Evolutionary conservation across 2,329 filamentous ascomycete species (phyloP), one percentile per base, ranked within the genome.

Genomic region (Ceratocystis cacaofunesta): DNA sequence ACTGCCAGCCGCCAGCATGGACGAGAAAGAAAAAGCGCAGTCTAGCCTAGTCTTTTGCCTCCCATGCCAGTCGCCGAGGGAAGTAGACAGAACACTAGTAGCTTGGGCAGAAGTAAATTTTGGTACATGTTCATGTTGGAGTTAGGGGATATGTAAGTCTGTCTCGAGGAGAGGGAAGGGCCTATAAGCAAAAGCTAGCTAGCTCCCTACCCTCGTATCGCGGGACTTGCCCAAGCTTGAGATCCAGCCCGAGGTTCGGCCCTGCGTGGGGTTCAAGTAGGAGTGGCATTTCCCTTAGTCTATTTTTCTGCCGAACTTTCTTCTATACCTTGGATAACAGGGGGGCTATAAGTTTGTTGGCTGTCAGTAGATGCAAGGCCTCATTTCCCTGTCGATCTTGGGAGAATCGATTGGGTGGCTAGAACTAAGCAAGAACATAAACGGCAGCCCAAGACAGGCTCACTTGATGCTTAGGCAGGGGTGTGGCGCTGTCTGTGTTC

Each of bases 301-400:
- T 57, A 10, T 17, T 57, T 57, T 57, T 30, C 50, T 57, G 52
- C 12, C 17, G 15, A 32, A 32, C 28, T 32, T 57, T 57, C 8
- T 22, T 57, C 22, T 15, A 57, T 15, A 8, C 8, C 19, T 52
- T 52, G 25, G 52, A 57, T 8, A 19, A 57, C 48, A 52, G 48
- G 48, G 22, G 32, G 52, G 28, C 7, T 28, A 32, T 32, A n/a
- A 57, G 52, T 57, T 57, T 57, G 25, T 57, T 57, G 52, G 52
- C 22, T 32, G 52, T 57, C 52, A 57, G 52, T 57, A 57, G 28
- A 32, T 32, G 52, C 52, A 32, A n/a, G 52, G 52, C 52, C 52
- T 57, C 52, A 57, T 57, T 57, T 57, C 22, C 52, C 28, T 57
- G 52, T 36, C 22, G 52, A 57, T 57, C 52, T 57, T 32, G 28